Percentiles rank a stretch among this genome's conserved stretches.
These are phyloP conservation scores for Venturia effusa DNA, from an alignment of 2,329 filamentous ascomycete species.

Conservation along the genomic window DNA sequence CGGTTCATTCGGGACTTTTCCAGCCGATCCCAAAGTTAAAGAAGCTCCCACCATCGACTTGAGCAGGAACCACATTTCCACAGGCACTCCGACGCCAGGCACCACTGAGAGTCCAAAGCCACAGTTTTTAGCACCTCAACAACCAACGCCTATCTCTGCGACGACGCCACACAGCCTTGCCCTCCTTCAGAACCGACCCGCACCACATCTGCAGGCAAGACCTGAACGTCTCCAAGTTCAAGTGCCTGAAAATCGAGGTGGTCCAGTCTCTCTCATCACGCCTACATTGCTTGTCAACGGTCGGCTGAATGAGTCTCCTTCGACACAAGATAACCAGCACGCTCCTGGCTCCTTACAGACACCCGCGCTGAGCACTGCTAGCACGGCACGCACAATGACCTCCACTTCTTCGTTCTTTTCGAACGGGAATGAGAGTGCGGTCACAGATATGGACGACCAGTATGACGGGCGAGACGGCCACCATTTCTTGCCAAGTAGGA, in stretches of 20 bases:
- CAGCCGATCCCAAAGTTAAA: slow-evolving; percentile 45
- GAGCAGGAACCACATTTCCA: slow-evolving; percentile 29
- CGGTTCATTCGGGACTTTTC: slow-evolving; percentile 59
- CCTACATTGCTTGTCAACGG: slow-evolving; percentile 45
- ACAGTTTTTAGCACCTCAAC: slow-evolving; percentile 27
- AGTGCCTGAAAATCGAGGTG: slow-evolving; percentile 50
- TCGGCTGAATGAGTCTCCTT: slow-evolving; percentile 17
- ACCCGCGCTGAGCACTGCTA: slow-evolving; percentile 7
- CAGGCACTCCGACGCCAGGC: slow-evolving; percentile 16
- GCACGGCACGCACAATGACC: slow-evolving; percentile 8
- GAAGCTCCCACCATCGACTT: slow-evolving; percentile 37
- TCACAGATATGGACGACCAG: slow-evolving; percentile 4
- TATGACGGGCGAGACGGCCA: neutral
- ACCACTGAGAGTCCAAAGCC: slow-evolving; percentile 20
- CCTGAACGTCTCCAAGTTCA: slow-evolving; percentile 49
- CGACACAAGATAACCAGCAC: neutral
- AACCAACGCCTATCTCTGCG: slow-evolving; percentile 25
- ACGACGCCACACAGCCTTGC: slow-evolving; percentile 21
- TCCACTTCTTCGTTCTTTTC: neutral
- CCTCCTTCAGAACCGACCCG: slow-evolving; percentile 12
- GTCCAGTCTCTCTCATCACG: slow-evolving; percentile 50
- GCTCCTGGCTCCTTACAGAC: neutral
- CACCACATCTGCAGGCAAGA: slow-evolving; percentile 19
- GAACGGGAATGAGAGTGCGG: neutral
- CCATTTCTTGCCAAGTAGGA: neutral